Conservation (phyloP, 73 alveolate genomes). For the Strombidium stylifer region DNA sequence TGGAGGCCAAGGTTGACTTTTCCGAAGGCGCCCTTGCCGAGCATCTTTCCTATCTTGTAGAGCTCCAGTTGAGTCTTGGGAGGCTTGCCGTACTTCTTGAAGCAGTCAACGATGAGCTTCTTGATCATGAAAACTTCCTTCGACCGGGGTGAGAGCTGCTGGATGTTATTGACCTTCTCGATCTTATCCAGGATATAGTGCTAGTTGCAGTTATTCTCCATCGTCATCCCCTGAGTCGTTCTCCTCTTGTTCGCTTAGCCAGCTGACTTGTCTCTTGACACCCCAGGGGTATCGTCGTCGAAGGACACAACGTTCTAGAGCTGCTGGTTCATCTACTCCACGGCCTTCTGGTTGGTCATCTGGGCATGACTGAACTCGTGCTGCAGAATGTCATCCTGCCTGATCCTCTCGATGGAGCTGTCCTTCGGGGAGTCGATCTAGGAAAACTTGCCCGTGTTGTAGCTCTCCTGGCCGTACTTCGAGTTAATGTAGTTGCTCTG, state of each 20-base stretch:
- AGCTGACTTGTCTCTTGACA: neutral
- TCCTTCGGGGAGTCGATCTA: neutral
- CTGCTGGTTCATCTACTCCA: too few species aligned
- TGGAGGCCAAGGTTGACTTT: conserved; percentile 36
- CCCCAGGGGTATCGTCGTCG: neutral
- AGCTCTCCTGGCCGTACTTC: conserved; percentile 1
- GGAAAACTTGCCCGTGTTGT: neutral
- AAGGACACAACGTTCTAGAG: neutral
- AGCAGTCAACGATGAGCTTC: conserved; percentile 24
- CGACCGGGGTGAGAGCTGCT: conserved; percentile 9
- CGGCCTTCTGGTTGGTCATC: too few species aligned
- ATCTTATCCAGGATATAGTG: too few species aligned
- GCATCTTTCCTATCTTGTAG: conserved; percentile 43
- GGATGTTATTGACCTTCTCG: too few species aligned
- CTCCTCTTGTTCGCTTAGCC: too few species aligned
- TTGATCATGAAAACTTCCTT: conserved; percentile 11
- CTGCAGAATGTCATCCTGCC: too few species aligned
- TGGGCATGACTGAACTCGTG: too few species aligned
- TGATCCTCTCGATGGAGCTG: too few species aligned
- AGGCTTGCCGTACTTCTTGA: conserved; percentile 4
- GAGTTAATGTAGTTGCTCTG: conserved; percentile 9
- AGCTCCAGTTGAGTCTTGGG: conserved; percentile 28
- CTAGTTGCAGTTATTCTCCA: too few species aligned
- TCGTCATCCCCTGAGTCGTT: too few species aligned
- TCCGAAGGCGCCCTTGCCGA: conserved; percentile 49